Conservation (phyloP, 371 early-diverging fungal genomes). For the Rhizomucor pusillus region DNA sequence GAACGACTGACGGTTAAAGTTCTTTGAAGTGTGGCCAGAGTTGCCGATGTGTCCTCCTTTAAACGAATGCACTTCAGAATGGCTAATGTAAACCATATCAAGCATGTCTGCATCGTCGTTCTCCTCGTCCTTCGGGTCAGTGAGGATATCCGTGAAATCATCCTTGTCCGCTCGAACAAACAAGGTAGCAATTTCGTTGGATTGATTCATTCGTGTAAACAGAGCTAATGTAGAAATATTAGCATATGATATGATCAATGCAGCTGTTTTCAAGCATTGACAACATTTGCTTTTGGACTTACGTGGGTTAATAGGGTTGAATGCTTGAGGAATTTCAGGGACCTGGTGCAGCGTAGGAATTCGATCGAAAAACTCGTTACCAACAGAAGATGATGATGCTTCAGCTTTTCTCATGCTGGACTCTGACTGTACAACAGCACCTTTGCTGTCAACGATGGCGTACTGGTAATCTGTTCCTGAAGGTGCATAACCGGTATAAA, state of each 20-base stretch:
- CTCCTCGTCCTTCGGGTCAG: slow-evolving; percentile 24
- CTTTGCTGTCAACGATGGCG: slow-evolving; percentile 19
- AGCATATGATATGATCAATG: too few species aligned
- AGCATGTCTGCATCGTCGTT: slow-evolving; percentile 23
- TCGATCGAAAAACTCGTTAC: slow-evolving; percentile 57
- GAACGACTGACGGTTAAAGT: slow-evolving; percentile 53
- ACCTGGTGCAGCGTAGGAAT: slow-evolving; percentile 35
- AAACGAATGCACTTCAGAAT: slow-evolving; percentile 40
- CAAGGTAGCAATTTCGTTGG: slow-evolving; percentile 45
- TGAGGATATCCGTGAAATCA: slow-evolving; percentile 27
- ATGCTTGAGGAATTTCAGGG: slow-evolving; percentile 55
- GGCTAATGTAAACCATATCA: slow-evolving; percentile 46
- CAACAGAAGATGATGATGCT: slow-evolving; percentile 32
- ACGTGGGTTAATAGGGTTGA: slow-evolving; percentile 43
- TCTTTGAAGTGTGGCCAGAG: slow-evolving; percentile 51
- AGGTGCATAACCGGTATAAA: slow-evolving; percentile 39
- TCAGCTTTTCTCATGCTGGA: slow-evolving; percentile 32
- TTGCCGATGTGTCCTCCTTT: slow-evolving; percentile 40
- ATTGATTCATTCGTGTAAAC: slow-evolving; percentile 24
- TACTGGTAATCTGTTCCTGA: slow-evolving; percentile 34
- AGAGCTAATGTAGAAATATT: slow-evolving; percentile 14
- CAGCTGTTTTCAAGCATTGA: too few species aligned
- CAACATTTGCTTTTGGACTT: slow-evolving; percentile 9
- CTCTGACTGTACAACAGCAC: slow-evolving; percentile 17
- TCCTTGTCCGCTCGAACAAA: slow-evolving; percentile 38